A percentile compares a stretch with the other conserved stretches of the same genome.
These are phyloP conservation scores for Carex myosuroides DNA, from an alignment of 176 grass and related monocot genomes.

Conservation along the genomic window DNA sequence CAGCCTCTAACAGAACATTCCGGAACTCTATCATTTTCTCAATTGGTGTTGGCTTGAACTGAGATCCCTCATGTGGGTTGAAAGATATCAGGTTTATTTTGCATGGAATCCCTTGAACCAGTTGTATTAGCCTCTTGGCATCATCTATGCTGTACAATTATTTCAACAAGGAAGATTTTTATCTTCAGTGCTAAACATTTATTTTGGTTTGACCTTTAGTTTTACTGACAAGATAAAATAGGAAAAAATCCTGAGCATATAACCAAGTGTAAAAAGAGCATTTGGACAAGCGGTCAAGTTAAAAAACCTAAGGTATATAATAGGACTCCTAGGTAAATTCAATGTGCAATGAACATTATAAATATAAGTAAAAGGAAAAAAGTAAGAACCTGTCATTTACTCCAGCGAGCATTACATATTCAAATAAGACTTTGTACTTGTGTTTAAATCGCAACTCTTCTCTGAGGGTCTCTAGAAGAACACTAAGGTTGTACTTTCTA, in stretches of 20 bases:
- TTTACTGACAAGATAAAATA: not conserved
- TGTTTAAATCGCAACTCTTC: conserved; percentile 49
- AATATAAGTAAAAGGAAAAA: not conserved
- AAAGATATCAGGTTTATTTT: conserved; percentile 94
- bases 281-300: not conserved
- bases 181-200: not conserved
- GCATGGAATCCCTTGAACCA: conserved; percentile 69
- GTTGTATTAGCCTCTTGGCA: conserved; percentile 68
- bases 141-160: conserved; percentile 53
- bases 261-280: not conserved
- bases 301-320: not conserved
- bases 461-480: conserved; percentile 68
- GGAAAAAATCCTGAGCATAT: not conserved
- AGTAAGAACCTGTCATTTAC: conserved; percentile 74
- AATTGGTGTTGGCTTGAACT: conserved; percentile 70
- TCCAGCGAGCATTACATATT: conserved; percentile 96
- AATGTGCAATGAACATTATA: not conserved
- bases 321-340: not conserved
- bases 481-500: conserved; percentile 75
- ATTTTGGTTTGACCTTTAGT: not conserved
- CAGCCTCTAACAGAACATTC: conserved; percentile 58
- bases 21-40: conserved; percentile 85
- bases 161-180: not conserved
- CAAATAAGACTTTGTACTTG: conserved; percentile 73
- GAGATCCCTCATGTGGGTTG: conserved; percentile 74